phyloP scores from a whole-genome alignment of 2,329 filamentous ascomycete species.

The Hymenoscyphus albidus region DNA sequence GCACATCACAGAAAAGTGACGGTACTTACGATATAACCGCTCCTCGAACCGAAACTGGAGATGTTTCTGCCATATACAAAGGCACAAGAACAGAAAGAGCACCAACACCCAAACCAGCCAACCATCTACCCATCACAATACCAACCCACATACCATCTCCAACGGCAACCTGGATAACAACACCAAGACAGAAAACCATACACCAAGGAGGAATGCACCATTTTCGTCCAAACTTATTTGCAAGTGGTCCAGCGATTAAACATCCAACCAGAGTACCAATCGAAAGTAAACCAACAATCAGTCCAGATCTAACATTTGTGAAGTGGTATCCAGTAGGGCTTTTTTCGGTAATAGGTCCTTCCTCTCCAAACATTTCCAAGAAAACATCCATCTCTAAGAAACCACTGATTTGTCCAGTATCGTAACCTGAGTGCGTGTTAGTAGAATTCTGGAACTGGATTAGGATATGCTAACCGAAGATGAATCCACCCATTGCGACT shows the following conservation, averaged over 20 bases:
- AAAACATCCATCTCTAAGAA: conserved; percentile 61
- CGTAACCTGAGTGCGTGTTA: conserved; percentile 19
- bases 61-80: conserved; percentile 63
- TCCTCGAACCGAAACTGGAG: conserved; percentile 59
- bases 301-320: conserved; percentile 57
- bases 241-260: conserved; percentile 68
- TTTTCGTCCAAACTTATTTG: conserved; percentile 59
- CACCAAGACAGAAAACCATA: conserved; percentile 58
- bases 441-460: background rate
- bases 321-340: conserved; percentile 40
- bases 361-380: conserved; percentile 49
- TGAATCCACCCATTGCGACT: conserved; percentile 33
- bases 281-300: conserved; percentile 65
- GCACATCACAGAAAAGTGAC: background rate
- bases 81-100: conserved; percentile 62
- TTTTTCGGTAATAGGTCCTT: conserved; percentile 21
- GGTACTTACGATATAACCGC: conserved; percentile 51
- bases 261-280: conserved; percentile 76
- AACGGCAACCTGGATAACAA: conserved; percentile 59
- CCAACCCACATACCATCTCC: conserved; percentile 59
- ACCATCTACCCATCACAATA: conserved; percentile 57
- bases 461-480: conserved; percentile 27
- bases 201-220: conserved; percentile 52
- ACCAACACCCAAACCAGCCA: conserved; percentile 65
- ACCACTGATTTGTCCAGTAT: conserved; percentile 44